Evolutionary conservation across 129 eudicot species (phyloP), one percentile per base, ranked within the genome.

Genomic region (Saposhnikovia divaricata): DNA sequence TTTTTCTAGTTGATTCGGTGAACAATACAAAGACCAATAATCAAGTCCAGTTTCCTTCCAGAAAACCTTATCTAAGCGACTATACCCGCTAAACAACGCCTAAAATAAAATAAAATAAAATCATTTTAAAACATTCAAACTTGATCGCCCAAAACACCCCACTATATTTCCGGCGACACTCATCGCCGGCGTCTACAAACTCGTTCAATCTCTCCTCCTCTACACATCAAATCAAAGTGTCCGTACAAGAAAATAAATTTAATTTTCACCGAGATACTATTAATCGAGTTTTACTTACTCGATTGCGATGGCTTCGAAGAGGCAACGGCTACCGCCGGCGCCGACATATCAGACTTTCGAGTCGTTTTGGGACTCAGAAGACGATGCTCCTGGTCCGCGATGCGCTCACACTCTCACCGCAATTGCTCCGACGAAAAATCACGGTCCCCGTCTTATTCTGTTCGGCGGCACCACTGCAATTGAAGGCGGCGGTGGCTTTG

Each of bases 391-490:
- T 27, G 98, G 98, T 19, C 93, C 98, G 40, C 88, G 98, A 18
- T 93, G 97, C 75, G 89, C 90, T n/a, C 98, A 94, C 78, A 91
- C 97, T 43, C 93, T 94, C 40, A 94, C 98, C 5, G 97, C 97
- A 66, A 91, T 94, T 40, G 92, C 97, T 18, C 89, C 91, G 7
- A 91, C 97, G 19, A 94, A 94, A 73, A 53, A 90, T 47, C 96
- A 92, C 12, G 98, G 97, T 11, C 96, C 97, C 44, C 89, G 98
- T 51, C 91, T 94, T n/a, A 94, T 94, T 34, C 84, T 94, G 9
- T 94, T 94, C 80, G 97, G 98, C 75, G 97, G 98, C 80, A 97
- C 98, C 74, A 92, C 97, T 9, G 93, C 98, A 37, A 94, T 94
- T 55, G 98, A 89, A 77, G 97, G 93, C 34, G 98, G 97, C 74